Base-by-base conservation (phyloP, 495 filamentous ascomycete genomes). In the Penicillium cataractarum region DNA sequence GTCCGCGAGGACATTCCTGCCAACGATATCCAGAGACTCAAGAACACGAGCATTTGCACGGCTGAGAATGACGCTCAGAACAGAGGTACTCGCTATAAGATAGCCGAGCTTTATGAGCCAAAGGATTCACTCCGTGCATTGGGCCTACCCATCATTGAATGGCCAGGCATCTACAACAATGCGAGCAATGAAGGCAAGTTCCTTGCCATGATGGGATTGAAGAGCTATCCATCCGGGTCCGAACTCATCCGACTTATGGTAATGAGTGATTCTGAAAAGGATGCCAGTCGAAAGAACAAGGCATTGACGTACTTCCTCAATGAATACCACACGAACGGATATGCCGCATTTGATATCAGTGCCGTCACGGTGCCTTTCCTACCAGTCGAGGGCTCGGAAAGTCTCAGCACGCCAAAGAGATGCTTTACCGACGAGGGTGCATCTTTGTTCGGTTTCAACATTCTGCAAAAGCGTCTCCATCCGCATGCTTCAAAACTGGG, bases 1-100 rank as follows among this genome's bases (percentile, higher is more conserved):
- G 93, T 99, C 9, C 85, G 86, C 55, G 86, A 92, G 51, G 96
- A 99, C 69, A 97, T 99, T 57, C 96, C 95, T 9, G 67, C 75
- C 12, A 89, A 88, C 33, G 96, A 99, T 73, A 84, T 97, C 57
- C 87, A 85, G 63, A 89, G 89, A 63, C 84, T 99, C 31, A 90
- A 82, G 37, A 82, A 84, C 32, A 90, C 90, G 2, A 86, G 85
- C 24, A 90, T 97, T 29, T 97, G 93, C 64, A 90, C 89, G 42
- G 89, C 92, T 2, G 94, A 97, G 21, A 67, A 51, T 17, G 62
- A 63, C 55, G 22, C 65, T 0, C 61, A 71, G 12, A 31, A 32
- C 19, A n/a, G 51, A 5, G 73, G 50, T 76, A 82, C 83, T 62
- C 79, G 90, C 17, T 96, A 92, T 77, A 90, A 86, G 68, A 86